phyloP scores from a whole-genome alignment of 148 eudicot species.

The Bassia scoparia region DNA sequence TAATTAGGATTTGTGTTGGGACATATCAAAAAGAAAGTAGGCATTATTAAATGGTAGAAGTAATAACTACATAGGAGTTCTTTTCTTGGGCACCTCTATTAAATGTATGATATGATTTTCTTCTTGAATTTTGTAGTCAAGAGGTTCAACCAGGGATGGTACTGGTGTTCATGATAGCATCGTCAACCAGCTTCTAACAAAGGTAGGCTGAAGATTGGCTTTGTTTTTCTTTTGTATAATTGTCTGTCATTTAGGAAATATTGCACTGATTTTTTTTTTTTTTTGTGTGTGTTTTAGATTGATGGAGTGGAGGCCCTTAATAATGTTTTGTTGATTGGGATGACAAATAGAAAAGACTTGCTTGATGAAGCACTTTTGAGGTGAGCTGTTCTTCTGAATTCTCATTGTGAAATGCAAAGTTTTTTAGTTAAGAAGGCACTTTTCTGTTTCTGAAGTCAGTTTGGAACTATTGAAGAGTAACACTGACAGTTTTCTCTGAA shows the following conservation, averaged over 20 bases:
- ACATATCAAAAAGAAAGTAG: not conserved
- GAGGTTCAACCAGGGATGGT: conserved; percentile 99
- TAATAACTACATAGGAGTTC: not conserved
- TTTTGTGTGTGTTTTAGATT: conserved; percentile 57
- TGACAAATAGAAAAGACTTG: conserved; percentile 98
- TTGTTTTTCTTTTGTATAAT: not conserved
- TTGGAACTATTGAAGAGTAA: not conserved
- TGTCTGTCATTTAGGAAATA: not conserved
- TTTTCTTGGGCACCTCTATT: not conserved
- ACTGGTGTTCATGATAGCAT: conserved; percentile 99
- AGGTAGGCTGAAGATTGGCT: conserved; percentile 44
- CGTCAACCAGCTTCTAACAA: conserved; percentile 94
- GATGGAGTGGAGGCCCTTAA: conserved; percentile 98
- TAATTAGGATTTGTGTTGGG: not conserved
- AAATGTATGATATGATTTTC: not conserved
- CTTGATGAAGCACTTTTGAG: conserved; percentile 99
- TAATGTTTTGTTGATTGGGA: conserved; percentile 94
- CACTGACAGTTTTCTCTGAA: not conserved
- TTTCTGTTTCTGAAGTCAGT: not conserved
- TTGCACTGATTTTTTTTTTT: not conserved
- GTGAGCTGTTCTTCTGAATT: conserved; percentile 27
- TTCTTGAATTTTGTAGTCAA: conserved; percentile 53
- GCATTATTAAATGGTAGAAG: not conserved
- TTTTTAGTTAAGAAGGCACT: not conserved
- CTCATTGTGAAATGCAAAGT: no score